phyloP scores from a whole-genome alignment of 176 grass and related monocot genomes.

The Musa beccarii region DNA sequence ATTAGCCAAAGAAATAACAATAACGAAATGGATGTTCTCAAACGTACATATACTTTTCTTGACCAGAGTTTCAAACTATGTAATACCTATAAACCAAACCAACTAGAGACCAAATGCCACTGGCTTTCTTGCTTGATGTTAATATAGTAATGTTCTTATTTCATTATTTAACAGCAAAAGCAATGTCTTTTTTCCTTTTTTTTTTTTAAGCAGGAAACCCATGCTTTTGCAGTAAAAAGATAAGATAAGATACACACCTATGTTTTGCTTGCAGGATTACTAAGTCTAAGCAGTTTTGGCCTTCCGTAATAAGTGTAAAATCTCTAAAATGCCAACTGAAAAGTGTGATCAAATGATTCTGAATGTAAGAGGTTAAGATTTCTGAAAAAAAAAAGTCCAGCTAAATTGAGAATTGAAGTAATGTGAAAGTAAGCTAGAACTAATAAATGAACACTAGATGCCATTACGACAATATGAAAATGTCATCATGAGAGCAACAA shows the following conservation, averaged over 20 bases:
- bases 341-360: no score
- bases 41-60: background rate
- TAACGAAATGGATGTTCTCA: background rate
- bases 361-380: no score
- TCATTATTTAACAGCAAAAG: no score
- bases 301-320: background rate
- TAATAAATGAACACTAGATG: background rate
- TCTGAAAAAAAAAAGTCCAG: no score
- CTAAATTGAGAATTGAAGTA: background rate
- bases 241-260: no score
- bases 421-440: background rate
- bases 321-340: background rate
- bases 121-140: background rate
- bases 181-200: no score
- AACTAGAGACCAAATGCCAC: background rate
- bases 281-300: background rate
- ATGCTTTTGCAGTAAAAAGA: no score
- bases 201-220: no score
- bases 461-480: constrained; percentile 1
- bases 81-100: background rate
- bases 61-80: background rate
- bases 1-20: background rate
- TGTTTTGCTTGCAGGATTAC: background rate
- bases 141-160: no score
- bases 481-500: background rate